Evolutionary conservation across 23 red algal species (phyloP).

Genomic region (Gracilaria vermiculophylla): DNA sequence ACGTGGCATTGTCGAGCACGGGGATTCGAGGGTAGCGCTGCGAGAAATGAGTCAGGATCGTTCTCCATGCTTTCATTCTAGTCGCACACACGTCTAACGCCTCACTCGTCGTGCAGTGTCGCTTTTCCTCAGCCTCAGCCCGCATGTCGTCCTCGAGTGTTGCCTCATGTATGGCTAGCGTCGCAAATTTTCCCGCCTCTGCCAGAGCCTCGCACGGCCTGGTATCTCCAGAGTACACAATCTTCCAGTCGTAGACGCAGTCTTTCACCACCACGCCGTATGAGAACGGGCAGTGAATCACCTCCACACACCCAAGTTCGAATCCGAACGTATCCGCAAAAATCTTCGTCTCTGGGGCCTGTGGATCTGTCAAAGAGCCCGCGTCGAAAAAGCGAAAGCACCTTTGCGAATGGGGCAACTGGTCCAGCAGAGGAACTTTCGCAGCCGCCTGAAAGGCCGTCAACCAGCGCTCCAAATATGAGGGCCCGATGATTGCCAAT

Average conservation of each 20-base stretch:
- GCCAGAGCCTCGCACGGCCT: constrained; percentile 69
- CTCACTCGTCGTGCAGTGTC: constrained; percentile 84
- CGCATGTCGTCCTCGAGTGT: constrained; percentile 78
- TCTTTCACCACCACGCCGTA: constrained; percentile 83
- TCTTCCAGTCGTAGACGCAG: constrained; percentile 63
- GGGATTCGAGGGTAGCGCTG: constrained; percentile 92
- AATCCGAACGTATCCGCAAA: constrained; percentile 84
- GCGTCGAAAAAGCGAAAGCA: constrained; percentile 79
- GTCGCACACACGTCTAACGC: constrained; percentile 73
- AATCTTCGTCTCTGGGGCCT: constrained; percentile 61
- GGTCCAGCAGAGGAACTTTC: constrained; percentile 18
- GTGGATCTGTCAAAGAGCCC: constrained; percentile 59
- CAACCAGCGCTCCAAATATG: constrained; percentile 70
- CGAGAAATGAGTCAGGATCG: constrained; percentile 97
- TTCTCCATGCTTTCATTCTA: constrained; percentile 71
- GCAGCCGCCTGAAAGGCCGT: constrained; percentile 49
- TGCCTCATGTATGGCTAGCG: constrained; percentile 94
- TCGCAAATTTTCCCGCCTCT: constrained; percentile 56
- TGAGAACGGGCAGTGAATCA: constrained; percentile 82
- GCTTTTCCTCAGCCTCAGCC: constrained; percentile 65
- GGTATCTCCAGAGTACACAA: constrained; percentile 98
- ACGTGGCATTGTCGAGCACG: constrained; percentile 11
- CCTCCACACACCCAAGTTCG: constrained; percentile 66
- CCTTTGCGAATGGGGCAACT: not conserved
- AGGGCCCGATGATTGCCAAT: constrained; percentile 84